Percentiles rank a stretch among this genome's conserved stretches.
Evolutionary conservation across 2,329 filamentous ascomycete species (phyloP).

Genomic region (Gliomastix tumulicola): DNA sequence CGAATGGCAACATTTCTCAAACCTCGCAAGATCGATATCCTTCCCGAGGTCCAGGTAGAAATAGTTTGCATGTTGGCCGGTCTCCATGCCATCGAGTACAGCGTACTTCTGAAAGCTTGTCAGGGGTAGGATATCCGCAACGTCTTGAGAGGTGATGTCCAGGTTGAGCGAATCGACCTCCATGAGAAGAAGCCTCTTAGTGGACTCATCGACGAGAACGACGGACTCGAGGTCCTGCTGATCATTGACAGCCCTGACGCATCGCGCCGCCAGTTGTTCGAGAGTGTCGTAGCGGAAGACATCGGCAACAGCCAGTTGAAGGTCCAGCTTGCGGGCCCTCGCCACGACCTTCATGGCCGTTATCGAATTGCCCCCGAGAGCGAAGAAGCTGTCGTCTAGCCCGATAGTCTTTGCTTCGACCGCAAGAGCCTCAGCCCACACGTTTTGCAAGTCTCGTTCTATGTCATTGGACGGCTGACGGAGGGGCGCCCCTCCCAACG

Average conservation of each 20-base stretch:
- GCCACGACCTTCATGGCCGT: neutral
- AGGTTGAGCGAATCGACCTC: conserved; percentile 4
- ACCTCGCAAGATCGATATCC: conserved; percentile 7
- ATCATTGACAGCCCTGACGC: neutral
- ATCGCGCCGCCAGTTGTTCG: conserved; percentile 1
- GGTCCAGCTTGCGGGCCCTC: neutral
- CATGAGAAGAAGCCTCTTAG: conserved; percentile 2
- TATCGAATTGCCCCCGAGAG: neutral
- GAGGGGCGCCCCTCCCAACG: too few species aligned
- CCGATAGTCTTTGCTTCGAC: neutral
- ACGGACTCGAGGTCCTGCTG: neutral
- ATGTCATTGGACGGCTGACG: too few species aligned
- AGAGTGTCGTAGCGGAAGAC: conserved; percentile 4
- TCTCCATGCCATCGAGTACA: too few species aligned
- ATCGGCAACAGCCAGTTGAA: neutral
- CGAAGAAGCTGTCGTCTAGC: neutral
- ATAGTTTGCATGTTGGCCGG: too few species aligned
- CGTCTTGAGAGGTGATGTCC: neutral
- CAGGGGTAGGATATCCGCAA: conserved; percentile 10
- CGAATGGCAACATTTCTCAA: conserved; percentile 8
- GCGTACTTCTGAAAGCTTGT: conserved; percentile 11
- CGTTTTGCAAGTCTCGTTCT: too few species aligned
- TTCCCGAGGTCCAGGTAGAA: conserved; percentile 12
- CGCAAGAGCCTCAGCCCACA: neutral
- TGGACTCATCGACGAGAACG: neutral